Base-by-base conservation (phyloP, 192 early-diverging fungal genomes). In the Glomus cerebriforme region DNA sequence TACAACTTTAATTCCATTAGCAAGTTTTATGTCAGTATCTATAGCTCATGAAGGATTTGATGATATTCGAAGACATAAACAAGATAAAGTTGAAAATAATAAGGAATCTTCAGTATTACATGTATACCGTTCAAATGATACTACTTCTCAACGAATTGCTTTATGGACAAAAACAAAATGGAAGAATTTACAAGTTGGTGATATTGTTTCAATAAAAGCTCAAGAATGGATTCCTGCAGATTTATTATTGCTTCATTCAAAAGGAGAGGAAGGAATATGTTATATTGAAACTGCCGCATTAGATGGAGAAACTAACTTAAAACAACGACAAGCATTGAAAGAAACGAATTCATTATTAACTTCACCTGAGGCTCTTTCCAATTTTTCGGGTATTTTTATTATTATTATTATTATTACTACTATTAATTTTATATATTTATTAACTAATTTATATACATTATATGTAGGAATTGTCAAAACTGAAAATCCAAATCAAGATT, bases 241-340 rank as follows among this genome's bases (percentile, higher is more conserved):
- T 82, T 83, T 94, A 71, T 78, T 96, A 3, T 83, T 96, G 67
- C 64, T 96, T 24, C 86, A 88, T 24, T 91, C 93, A 1, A 85
- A 91, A 35, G 90, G 91, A 8, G 87, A 87, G 32, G 90, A 96
- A 67, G 94, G 92, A 34, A 88, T 88, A 31, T 95, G 93, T 75
- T 96, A 90, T 88, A 90, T 96, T 39, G 95, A 96, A 80, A 96
- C 95, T 0, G 91, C 95, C 1, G 90, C 93, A 13, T 85, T 96
- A 73, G 95, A 96, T 82, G 95, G 95, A 35, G 95, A 96, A 77
- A 95, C 95, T n/a, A 96, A 95, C 86, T 84, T 96, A 35, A 96
- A 96, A 86, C 93, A 94, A 81, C 83, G 90, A 72, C 92, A 94
- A 80, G 91, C 92, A 19, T 82, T 94, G 62, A 87, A 86, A 54